These are phyloP conservation scores for Penicillium soppii DNA, from an alignment of 495 filamentous ascomycete species.

Conservation along the genomic window DNA sequence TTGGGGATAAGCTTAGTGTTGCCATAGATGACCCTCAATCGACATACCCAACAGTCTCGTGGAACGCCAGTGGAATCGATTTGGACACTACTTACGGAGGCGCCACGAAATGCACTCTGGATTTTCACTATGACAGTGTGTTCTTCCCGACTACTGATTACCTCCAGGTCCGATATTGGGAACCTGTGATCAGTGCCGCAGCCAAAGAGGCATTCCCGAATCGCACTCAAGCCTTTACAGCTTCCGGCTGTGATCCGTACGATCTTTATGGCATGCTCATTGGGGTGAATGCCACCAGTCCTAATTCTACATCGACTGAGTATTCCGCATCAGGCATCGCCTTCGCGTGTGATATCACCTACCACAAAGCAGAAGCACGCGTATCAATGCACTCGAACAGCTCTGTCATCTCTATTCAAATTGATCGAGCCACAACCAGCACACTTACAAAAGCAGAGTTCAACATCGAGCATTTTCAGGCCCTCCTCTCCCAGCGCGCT, in stretches of 20 bases:
- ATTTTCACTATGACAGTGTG: conserved; percentile 35
- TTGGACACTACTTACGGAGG: conserved; percentile 17
- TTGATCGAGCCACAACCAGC: conserved; percentile 19
- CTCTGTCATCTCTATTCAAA: conserved; percentile 30
- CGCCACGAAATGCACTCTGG: conserved; percentile 24
- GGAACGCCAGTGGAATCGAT: conserved; percentile 31
- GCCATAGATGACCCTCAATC: conserved; percentile 19
- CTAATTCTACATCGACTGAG: conserved; percentile 2
- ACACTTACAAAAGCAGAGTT: conserved; percentile 25
- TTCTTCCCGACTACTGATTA: conserved; percentile 34
- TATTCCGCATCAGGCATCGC: conserved; percentile 30
- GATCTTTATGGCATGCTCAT: conserved; percentile 42
- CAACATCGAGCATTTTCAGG: conserved; percentile 38
- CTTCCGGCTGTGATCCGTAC: conserved; percentile 32
- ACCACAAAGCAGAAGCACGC: conserved; percentile 31
- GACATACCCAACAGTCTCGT: conserved; percentile 22
- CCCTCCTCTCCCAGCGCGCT: conserved; percentile 33
- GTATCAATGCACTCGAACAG: conserved; percentile 43
- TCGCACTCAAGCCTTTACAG: conserved; percentile 25
- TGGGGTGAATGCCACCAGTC: conserved; percentile 31
- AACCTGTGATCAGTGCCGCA: conserved; percentile 24
- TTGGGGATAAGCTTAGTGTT: conserved; percentile 23
- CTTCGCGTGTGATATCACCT: conserved; percentile 39
- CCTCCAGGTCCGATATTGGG: conserved; percentile 43
- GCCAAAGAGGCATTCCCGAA: conserved; percentile 13